These are phyloP conservation scores for Russula compacta DNA, from an alignment of 768 basidiomycete genomes.

Conservation along the genomic window DNA sequence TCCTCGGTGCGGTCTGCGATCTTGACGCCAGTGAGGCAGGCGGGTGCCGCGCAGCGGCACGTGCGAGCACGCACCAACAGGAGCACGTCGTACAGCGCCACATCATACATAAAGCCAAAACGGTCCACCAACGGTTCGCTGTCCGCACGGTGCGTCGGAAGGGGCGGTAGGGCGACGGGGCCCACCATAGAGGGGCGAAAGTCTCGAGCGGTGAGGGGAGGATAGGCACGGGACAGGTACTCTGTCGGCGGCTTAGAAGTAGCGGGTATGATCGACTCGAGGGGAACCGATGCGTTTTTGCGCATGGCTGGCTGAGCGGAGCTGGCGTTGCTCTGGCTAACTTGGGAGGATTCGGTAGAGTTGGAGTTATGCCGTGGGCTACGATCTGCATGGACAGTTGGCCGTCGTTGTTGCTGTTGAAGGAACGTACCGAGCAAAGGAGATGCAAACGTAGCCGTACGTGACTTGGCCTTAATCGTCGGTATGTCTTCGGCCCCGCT, in stretches of 20 bases:
- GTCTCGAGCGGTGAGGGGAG: conserved; percentile 61
- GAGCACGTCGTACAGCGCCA: conserved; percentile 71
- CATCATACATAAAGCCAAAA: conserved; percentile 87
- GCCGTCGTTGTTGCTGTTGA: conserved; percentile 40
- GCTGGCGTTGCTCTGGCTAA: conserved; percentile 11
- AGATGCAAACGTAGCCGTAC: conserved; percentile 41
- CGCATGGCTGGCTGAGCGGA: conserved; percentile 22
- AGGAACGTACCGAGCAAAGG: conserved; percentile 56
- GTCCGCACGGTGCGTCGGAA: conserved; percentile 41
- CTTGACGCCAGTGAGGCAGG: conserved; percentile 79
- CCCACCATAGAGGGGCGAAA: conserved; percentile 65
- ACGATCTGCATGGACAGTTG: conserved; percentile 25
- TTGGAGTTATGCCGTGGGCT: background rate
- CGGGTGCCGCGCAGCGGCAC: conserved; percentile 68
- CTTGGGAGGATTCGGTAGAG: conserved; percentile 7
- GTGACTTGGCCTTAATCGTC: conserved; percentile 9
- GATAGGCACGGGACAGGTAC: conserved; percentile 67
- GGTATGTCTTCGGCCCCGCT: conserved; percentile 10
- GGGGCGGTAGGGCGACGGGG: conserved; percentile 48
- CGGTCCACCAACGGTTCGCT: conserved; percentile 68
- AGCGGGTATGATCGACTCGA: conserved; percentile 78
- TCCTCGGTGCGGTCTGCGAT: conserved; percentile 77
- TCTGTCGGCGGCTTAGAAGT: conserved; percentile 77
- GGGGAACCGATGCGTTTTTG: conserved; percentile 44
- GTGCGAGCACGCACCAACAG: conserved; percentile 64